phyloP scores from a whole-genome alignment of 768 basidiomycete species.

The Dentipellis fragilis region DNA sequence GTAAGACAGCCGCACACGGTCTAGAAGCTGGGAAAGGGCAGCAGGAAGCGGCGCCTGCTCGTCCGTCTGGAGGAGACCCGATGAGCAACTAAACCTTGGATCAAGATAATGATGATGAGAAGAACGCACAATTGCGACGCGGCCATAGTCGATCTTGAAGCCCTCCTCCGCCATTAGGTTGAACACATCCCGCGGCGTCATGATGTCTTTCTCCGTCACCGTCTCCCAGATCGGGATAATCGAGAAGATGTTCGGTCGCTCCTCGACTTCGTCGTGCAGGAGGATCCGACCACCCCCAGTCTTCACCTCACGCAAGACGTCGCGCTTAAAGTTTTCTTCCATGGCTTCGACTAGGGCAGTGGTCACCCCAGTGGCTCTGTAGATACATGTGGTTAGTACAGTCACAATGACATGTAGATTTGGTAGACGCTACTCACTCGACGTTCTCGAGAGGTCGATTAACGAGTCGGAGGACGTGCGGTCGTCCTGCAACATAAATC shows the following conservation, averaged over 20 bases:
- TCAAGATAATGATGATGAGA: background rate
- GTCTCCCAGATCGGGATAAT: slow-evolving; percentile 95
- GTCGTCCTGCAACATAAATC: slow-evolving; percentile 75
- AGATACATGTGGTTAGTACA: background rate
- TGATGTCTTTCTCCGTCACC: slow-evolving; percentile 68
- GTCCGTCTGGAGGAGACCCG: slow-evolving; percentile 59
- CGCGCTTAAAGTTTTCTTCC: slow-evolving; percentile 81
- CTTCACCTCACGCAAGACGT: slow-evolving; percentile 76
- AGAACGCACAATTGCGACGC: slow-evolving; percentile 76
- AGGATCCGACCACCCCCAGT: slow-evolving; percentile 67
- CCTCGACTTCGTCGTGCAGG: slow-evolving; percentile 93
- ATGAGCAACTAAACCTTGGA: background rate
- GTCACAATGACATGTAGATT: background rate
- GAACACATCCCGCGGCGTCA: slow-evolving; percentile 82
- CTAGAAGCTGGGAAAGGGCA: slow-evolving; percentile 70
- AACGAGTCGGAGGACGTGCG: slow-evolving; percentile 83
- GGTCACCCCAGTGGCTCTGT: slow-evolving; percentile 86
- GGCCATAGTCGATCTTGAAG: slow-evolving; percentile 77
- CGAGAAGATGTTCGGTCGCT: slow-evolving; percentile 78
- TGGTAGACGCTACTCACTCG: slow-evolving; percentile 43
- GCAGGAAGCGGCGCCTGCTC: slow-evolving; percentile 93
- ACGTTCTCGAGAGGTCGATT: slow-evolving; percentile 90
- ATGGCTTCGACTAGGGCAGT: slow-evolving; percentile 85
- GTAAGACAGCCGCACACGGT: slow-evolving; percentile 52
- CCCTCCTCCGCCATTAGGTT: slow-evolving; percentile 67